Base-by-base conservation (phyloP, 768 basidiomycete genomes). In the Pisolithus marmoratus region DNA sequence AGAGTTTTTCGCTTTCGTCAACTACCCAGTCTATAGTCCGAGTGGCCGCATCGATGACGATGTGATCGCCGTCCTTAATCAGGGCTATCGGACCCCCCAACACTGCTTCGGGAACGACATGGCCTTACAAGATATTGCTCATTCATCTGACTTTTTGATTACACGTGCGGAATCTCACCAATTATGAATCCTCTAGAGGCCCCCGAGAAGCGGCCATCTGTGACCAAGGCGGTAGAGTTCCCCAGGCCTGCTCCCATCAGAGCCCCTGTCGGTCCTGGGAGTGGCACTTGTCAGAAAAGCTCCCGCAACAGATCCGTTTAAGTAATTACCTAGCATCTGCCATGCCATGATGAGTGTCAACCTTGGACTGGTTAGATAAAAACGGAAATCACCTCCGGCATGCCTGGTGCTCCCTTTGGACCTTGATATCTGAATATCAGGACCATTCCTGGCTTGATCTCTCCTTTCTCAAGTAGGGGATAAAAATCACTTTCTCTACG, bases 321-420 rank as follows among this genome's bases (percentile, higher is more conserved):
- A n/a, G n/a, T n/a, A n/a, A 48, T 56, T 49, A 75, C 77, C 74
- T 52, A 77, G 56, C 78, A 80, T 79, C 74, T 77, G 49, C 26
- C n/a, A n/a, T n/a, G n/a, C n/a, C 51, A 48, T 27, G 46, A 44
- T 29, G 17, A 3, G 7, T 60, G 22, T 59, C 46, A 50, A 9
- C 11, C 12, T 23, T 26, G 38, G 22, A 27, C 26, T 19, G 27
- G 27, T 42, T 43, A 50, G 22, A n/a, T 27, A 41, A 19, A 24
- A 47, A 46, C 41, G 27, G 11, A 15, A 47, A 63, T 36, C 50
- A 81, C 80, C 73, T 94, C 90, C 8, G 91, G 91, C 90, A 91
- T 92, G 22, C 91, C 91, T 24, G 90, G 92, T n/a, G 81, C 91
- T 24, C 91, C 90, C 65, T 88, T 91, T 1, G 92, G 90, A 12